These are phyloP conservation scores for Wickerhamiella occidentalis DNA, from an alignment of 805 yeast species.

Conservation along the genomic window DNA sequence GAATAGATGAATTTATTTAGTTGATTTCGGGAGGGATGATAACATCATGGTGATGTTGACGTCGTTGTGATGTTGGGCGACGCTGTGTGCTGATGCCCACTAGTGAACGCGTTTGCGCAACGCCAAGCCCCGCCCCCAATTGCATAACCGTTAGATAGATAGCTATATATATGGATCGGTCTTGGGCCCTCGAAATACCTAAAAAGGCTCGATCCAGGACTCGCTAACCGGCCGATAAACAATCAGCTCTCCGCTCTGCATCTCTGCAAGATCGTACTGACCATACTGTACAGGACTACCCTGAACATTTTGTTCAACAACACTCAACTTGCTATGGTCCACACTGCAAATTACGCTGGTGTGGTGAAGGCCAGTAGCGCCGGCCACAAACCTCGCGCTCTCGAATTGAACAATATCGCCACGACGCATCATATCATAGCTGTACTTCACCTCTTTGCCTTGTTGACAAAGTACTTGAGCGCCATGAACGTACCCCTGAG, in stretches of 20 bases:
- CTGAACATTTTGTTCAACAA: conserved; percentile 17
- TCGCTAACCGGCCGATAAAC: conserved; percentile 27
- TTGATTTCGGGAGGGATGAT: too few species aligned
- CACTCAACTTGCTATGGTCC: conserved; percentile 17
- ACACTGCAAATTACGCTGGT: conserved; percentile 27
- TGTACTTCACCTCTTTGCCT: conserved; percentile 12
- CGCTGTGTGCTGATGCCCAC: too few species aligned
- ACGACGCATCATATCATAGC: conserved; percentile 23
- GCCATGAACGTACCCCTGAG: conserved; percentile 27
- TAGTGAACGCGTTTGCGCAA: too few species aligned
- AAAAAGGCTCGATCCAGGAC: conserved; percentile 27
- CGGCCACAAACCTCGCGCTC: conserved; percentile 21
- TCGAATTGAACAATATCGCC: conserved; percentile 31
- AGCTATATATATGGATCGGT: too few species aligned
- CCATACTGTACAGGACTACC: conserved; percentile 20
- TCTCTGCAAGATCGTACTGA: conserved; percentile 21
- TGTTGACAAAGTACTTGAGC: conserved; percentile 21
- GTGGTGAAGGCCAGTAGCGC: conserved; percentile 26
- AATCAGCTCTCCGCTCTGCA: conserved; percentile 24
- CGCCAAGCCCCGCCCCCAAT: too few species aligned
- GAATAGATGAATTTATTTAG: background rate
- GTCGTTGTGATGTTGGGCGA: too few species aligned
- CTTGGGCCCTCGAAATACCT: too few species aligned
- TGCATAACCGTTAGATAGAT: too few species aligned
- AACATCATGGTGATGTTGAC: too few species aligned